A percentile compares a stretch with the other conserved stretches of the same genome.
Conservation (phyloP, 345 rosid genomes). For the Clausena lansium region DNA sequence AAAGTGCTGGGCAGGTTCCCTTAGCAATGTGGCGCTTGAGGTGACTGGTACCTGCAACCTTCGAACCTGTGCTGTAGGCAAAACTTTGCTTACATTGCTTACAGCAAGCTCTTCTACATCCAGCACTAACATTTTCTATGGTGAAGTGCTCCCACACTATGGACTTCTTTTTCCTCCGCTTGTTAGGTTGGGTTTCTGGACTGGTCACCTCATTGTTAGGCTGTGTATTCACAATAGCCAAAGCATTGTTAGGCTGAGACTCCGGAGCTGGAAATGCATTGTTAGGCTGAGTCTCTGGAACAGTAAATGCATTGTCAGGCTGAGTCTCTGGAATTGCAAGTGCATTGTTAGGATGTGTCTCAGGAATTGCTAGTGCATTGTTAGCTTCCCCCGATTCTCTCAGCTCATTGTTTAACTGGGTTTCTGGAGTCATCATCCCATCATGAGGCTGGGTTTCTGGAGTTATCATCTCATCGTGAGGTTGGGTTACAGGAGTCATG, state of each 20-base stretch:
- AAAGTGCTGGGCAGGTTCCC: constrained; percentile 76
- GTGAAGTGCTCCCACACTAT: constrained; percentile 93
- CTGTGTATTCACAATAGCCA: not conserved
- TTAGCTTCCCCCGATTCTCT: not conserved
- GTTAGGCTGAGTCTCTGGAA: constrained; percentile 23
- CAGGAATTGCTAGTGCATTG: not conserved
- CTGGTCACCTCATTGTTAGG: constrained; percentile 27
- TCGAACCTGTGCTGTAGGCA: constrained; percentile 92
- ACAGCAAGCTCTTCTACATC: constrained; percentile 84
- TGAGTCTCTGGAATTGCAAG: not conserved
- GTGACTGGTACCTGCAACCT: constrained; percentile 96
- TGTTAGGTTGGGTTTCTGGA: constrained; percentile 50
- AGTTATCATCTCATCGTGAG: not conserved
- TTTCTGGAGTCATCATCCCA: not conserved
- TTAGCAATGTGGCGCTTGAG: constrained; percentile 90
- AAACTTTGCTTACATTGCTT: constrained; percentile 95
- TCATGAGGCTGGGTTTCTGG: not conserved
- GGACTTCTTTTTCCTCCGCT: constrained; percentile 85
- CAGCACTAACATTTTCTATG: constrained; percentile 61
- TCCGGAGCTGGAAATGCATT: constrained; percentile 7
- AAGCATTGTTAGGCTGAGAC: constrained; percentile 19
- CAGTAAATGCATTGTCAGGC: not conserved
- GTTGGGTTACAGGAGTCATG: not conserved
- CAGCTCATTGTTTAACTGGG: constrained; percentile 6
- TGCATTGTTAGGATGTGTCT: constrained; percentile 10